Evolutionary conservation across 2,329 filamentous ascomycete species (phyloP), one percentile per base, ranked within the genome.

Genomic region (Cladophialophora chaetospira): DNA sequence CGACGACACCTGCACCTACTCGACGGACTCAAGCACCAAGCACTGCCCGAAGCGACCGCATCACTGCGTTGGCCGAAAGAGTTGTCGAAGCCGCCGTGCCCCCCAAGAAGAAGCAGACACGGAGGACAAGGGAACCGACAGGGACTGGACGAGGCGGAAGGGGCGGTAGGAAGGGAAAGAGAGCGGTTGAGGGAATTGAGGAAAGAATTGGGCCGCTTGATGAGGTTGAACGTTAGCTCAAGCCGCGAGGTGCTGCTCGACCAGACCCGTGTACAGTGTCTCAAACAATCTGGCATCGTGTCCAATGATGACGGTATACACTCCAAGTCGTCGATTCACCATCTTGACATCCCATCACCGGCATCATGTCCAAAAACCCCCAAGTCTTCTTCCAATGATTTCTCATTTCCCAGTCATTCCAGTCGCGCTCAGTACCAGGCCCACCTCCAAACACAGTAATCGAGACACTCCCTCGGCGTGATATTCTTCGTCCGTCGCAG

Each of bases 161-260:
- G 35, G 49, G 53, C 21, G 45, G 44, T 6, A 59, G 53, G 44
- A 63, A 59, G 47, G 57, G 54, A 4, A 50, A 50, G 53, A 57
- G 50, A 35, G 51, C 62, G n/a, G 40, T 60, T 3, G 62, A 64
- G 29, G 62, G 62, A 10, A 51, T 62, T 2, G 62, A 64, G 45
- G 62, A 64, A 46, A 54, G 57, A 43, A 60, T 64, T 35, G 62
- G 62, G 2, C 51, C 59, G 5, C 56, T 62, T 47, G 57, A 59
- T 28, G 62, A 64, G 31, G 57, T 62, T 36, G 55, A 53, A 25
- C 48, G 31, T 50, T 36, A 40, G 6, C 5, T 11, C 28, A n/a
- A n/a, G n/a, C n/a, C n/a, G n/a, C n/a, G n/a, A n/a, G n/a, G n/a
- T n/a, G n/a, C n/a, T n/a, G n/a, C n/a, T n/a, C n/a, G n/a, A n/a